Percentiles rank a stretch among this genome's conserved stretches.
Conservation (phyloP, 1,139 yeast species). For the Keqinozyma sinolaborantium region DNA sequence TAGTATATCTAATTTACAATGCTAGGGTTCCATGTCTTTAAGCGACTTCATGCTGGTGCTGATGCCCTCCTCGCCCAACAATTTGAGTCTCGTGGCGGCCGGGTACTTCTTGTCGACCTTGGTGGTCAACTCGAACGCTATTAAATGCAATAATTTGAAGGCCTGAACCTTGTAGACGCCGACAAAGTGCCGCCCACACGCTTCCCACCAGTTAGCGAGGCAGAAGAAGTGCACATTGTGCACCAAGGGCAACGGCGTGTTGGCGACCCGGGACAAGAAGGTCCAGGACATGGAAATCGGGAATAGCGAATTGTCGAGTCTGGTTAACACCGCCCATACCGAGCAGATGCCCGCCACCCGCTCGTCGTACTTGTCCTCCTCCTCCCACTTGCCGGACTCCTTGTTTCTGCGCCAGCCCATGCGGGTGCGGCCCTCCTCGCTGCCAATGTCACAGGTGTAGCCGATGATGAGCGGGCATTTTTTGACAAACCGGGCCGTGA, state of each 20-base stretch:
- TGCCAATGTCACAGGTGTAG: constrained; percentile 65
- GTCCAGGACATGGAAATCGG: constrained; percentile 62
- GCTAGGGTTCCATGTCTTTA: constrained; percentile 47
- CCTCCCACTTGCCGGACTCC: constrained; percentile 65
- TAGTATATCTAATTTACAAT: constrained; percentile 1
- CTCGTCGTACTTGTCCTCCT: constrained; percentile 71
- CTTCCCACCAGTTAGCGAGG: constrained; percentile 91
- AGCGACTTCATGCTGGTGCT: constrained; percentile 44
- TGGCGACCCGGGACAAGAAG: constrained; percentile 66
- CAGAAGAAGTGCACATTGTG: constrained; percentile 70
- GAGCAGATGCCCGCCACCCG: constrained; percentile 83
- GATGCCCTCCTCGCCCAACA: constrained; percentile 78
- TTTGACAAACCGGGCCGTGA: constrained; percentile 81
- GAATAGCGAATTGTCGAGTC: constrained; percentile 24
- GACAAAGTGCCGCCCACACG: constrained; percentile 57
- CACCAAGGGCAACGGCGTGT: constrained; percentile 46
- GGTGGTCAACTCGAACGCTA: constrained; percentile 22
- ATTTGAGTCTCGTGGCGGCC: constrained; percentile 72
- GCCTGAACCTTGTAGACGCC: constrained; percentile 68
- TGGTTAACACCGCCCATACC: constrained; percentile 72
- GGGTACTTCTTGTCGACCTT: constrained; percentile 49
- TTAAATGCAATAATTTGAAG: constrained; percentile 48
- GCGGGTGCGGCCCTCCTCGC: constrained; percentile 74
- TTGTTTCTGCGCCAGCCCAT: constrained; percentile 87
- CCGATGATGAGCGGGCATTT: constrained; percentile 92